A percentile compares a stretch with the other conserved stretches of the same genome.
Evolutionary conservation across 305 asterid genomes (phyloP).

Genomic region (Fraxinus angustifolia): DNA sequence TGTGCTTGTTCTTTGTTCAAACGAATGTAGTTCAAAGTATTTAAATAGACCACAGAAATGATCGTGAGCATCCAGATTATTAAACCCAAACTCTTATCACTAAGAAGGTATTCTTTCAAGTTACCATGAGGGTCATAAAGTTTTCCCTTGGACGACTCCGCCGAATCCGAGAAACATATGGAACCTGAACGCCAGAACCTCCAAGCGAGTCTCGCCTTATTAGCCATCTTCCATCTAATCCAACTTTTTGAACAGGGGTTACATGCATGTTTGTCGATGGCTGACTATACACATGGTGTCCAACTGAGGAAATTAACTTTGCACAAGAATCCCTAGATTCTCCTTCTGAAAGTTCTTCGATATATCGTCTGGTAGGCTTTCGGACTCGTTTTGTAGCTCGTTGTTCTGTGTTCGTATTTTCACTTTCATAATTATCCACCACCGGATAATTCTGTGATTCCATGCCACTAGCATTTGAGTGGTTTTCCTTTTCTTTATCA

Average conservation of each 20-base stretch:
- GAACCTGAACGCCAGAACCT: slow-evolving; percentile 81
- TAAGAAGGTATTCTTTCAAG: slow-evolving; percentile 19
- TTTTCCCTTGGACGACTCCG: slow-evolving; percentile 92
- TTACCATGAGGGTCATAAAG: slow-evolving; percentile 72
- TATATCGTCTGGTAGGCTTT: slow-evolving; percentile 84
- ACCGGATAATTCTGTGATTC: slow-evolving; percentile 26
- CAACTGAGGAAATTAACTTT: slow-evolving; percentile 35
- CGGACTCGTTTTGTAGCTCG: slow-evolving; percentile 75
- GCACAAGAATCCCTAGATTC: slow-evolving; percentile 64
- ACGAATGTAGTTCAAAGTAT: neutral
- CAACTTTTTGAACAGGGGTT: slow-evolving; percentile 41
- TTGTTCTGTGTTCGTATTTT: slow-evolving; percentile 46
- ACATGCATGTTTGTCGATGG: slow-evolving; percentile 34
- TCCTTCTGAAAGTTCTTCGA: slow-evolving; percentile 81
- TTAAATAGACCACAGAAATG: slow-evolving; percentile 15
- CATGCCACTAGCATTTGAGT: slow-evolving; percentile 29
- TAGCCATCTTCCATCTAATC: slow-evolving; percentile 48
- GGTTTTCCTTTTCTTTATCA: slow-evolving; percentile 34
- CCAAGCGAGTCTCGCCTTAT: slow-evolving; percentile 76
- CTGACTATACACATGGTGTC: slow-evolving; percentile 29
- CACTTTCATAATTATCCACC: slow-evolving; percentile 38
- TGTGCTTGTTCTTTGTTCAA: neutral
- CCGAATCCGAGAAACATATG: slow-evolving; percentile 75
- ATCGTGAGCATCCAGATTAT: neutral
- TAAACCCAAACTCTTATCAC: neutral